Evolutionary conservation across 108 stramenopile genomes (phyloP).

Genomic region (Fistulifera pelliculosa): DNA sequence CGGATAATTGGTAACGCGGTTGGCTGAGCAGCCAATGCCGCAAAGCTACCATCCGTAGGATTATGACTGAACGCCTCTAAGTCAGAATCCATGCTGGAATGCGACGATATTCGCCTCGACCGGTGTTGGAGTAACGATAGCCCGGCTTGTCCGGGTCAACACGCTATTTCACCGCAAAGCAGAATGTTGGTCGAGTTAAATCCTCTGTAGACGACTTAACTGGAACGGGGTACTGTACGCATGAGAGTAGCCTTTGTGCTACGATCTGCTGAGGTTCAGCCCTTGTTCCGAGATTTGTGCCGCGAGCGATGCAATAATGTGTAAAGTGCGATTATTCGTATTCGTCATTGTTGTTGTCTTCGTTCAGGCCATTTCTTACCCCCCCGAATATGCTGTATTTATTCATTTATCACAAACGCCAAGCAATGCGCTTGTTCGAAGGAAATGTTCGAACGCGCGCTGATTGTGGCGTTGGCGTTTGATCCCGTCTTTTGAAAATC

Average conservation of each 20-base stretch:
- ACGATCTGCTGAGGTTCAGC: constrained; percentile 96
- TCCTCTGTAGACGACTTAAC: constrained; percentile 92
- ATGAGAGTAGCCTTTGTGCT: constrained; percentile 94
- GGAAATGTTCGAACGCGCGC: no score
- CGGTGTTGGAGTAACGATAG: constrained; percentile 67
- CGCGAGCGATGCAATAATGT: no score
- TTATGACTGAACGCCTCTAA: constrained; percentile 94
- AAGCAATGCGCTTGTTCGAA: no score
- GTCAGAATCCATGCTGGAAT: constrained; percentile 92
- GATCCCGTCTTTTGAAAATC: no score
- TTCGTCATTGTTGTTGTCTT: no score
- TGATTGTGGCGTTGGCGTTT: no score
- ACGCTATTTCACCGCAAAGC: constrained; percentile 59
- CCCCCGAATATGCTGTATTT: no score
- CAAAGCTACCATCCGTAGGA: constrained; percentile 91
- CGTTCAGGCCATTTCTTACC: no score
- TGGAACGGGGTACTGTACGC: constrained; percentile 92
- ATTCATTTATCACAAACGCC: no score
- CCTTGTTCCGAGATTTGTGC: constrained; percentile 87
- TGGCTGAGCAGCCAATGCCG: constrained; percentile 88
- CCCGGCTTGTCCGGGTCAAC: constrained; percentile 42
- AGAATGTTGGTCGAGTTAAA: constrained; percentile 86
- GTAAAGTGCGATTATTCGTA: neutral
- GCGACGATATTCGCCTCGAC: constrained; percentile 79
- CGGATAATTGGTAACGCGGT: constrained; percentile 92